A percentile compares a stretch with the other conserved stretches of the same genome.
Evolutionary conservation across 345 rosid genomes (phyloP).

Genomic region (Lepidium didymum): DNA sequence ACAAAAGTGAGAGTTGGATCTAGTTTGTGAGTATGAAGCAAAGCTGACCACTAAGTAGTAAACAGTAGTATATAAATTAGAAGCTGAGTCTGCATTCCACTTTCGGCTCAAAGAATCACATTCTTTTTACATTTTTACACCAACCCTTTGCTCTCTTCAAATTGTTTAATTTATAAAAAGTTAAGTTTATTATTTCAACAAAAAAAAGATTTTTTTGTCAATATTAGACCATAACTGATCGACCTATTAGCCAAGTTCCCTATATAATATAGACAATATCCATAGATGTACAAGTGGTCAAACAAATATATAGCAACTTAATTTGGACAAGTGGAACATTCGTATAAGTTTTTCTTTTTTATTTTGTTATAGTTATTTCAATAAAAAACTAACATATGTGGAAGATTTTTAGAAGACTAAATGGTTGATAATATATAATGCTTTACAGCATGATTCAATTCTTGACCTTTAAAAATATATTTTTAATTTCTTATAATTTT

Average conservation of each 20-base stretch:
- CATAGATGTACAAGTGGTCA: too few species aligned
- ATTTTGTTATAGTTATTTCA: background rate
- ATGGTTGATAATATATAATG: background rate
- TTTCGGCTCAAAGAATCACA: slow-evolving; percentile 18
- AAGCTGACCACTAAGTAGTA: slow-evolving; percentile 17
- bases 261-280: too few species aligned
- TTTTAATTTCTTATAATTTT: background rate
- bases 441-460: background rate
- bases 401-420: background rate
- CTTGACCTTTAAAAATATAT: background rate
- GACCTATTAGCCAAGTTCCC: too few species aligned
- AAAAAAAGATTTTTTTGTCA: too few species aligned
- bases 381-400: background rate
- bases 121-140: slow-evolving; percentile 20
- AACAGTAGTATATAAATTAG: slow-evolving; percentile 14
- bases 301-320: background rate
- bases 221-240: too few species aligned
- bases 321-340: slow-evolving; percentile 1
- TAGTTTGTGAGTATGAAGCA: background rate
- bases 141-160: slow-evolving; percentile 23
- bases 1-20: background rate
- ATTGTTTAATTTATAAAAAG: slow-evolving; percentile 2
- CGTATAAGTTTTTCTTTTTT: background rate
- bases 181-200: too few species aligned
- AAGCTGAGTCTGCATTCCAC: slow-evolving; percentile 32